Conservation (phyloP, 495 filamentous ascomycete genomes). For the Penicillium nucicola region DNA sequence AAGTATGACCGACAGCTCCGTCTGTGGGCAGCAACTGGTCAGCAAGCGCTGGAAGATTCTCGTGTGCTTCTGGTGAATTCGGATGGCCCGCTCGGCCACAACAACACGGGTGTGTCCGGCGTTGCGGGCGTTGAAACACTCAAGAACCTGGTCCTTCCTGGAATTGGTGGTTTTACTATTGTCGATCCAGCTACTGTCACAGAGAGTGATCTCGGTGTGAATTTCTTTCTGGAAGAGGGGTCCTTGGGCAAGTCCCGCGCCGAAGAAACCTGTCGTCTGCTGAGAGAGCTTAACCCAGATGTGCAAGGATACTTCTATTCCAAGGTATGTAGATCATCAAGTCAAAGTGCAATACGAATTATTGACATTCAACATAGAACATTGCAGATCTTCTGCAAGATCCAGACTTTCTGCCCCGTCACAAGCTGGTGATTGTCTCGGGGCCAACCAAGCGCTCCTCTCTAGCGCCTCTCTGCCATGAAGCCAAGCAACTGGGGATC, state of each 20-base stretch:
- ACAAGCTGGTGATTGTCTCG: constrained; percentile 73
- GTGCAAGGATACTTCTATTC: constrained; percentile 65
- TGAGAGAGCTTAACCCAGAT: constrained; percentile 94
- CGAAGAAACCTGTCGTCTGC: constrained; percentile 66
- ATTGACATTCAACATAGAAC: constrained; percentile 26
- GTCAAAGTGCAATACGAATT: neutral
- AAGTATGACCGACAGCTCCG: constrained; percentile 96
- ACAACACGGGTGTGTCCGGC: constrained; percentile 56
- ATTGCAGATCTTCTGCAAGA: constrained; percentile 38
- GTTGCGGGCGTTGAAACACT: constrained; percentile 87
- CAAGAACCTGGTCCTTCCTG: constrained; percentile 94
- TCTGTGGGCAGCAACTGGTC: constrained; percentile 90
- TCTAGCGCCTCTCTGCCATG: constrained; percentile 54
- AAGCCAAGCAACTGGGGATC: constrained; percentile 58
- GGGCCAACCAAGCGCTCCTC: constrained; percentile 61
- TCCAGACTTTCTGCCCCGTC: constrained; percentile 48
- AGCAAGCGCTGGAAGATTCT: constrained; percentile 83
- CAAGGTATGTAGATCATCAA: constrained; percentile 27
- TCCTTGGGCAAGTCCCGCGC: constrained; percentile 79
- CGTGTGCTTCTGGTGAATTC: constrained; percentile 86
- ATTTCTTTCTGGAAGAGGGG: constrained; percentile 88
- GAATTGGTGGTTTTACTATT: constrained; percentile 92
- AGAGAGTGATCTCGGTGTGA: constrained; percentile 85
- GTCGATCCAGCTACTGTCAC: constrained; percentile 74
- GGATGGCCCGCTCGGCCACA: constrained; percentile 37